Base-by-base conservation (phyloP, 768 basidiomycete species). In the Podaxis mareebaensis region DNA sequence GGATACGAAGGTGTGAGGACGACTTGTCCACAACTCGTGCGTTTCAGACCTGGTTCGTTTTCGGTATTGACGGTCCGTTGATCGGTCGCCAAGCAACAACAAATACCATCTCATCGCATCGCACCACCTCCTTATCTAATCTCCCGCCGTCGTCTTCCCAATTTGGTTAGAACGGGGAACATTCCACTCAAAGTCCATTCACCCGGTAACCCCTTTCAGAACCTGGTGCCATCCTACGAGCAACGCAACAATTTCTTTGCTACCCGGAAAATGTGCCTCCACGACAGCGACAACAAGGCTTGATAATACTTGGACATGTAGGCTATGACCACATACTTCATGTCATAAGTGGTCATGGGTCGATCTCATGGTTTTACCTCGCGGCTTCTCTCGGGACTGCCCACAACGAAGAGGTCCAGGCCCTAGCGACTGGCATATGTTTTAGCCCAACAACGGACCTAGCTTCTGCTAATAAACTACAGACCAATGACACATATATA, bases 11-110 rank as follows among this genome's bases (percentile, higher is more conserved):
- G 22, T 40, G 67, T 54, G 55, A 46, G 26, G 30, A 42, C 49
- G 40, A 30, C 24, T 58, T 60, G 53, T 67, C 69, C 33, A 52
- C 56, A 40, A 40, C 57, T 44, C 60, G 68, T 70, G 66, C 65
- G 69, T 72, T 69, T 52, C 48, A 70, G 72, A 58, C 59, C 39
- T 59, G 69, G 69, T 68, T 70, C 65, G 65, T 56, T 65, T 70
- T 63, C 59, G 63, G 64, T 57, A 42, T 15, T 46, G 51, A 56
- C 63, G 63, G 58, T 36, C 64, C 66, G 58, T 38, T 61, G 60
- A 61, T 61, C 60, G 60, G 53, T 22, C 22, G 40, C 53, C 61
- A 62, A 62, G 28, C 53, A 56, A 7, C n/a, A 26, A 26, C 61
- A 62, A 62, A 60, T 40, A 36, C 4, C 24, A 56, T 22, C 22